Base-by-base conservation (phyloP, 1,139 yeast genomes). In the Blastobotrys elegans region DNA sequence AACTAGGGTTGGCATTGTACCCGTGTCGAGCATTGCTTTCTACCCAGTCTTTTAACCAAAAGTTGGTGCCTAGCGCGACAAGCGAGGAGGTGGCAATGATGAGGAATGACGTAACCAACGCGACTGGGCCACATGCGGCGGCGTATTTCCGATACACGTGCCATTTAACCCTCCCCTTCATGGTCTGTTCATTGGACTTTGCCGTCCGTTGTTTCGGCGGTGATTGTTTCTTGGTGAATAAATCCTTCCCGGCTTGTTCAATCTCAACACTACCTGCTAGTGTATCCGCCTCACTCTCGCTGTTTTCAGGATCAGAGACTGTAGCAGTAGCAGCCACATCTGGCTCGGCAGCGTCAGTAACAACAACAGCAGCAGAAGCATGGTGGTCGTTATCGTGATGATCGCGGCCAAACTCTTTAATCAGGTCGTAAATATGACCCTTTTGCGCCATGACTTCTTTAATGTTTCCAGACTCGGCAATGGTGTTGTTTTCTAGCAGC, bases 1-100 rank as follows among this genome's bases (percentile, higher is more conserved):
- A 77, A 40, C 69, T 70, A 20, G 84, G 79, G 46, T 78, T 62
- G 2, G 95, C 90, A 63, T 90, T 88, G 51, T 70, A 72, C 27
- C 89, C 89, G 41, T 69, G 65, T 44, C 64, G 68, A 3, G 88
- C 76, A 61, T 90, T 89, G 26, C 83, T 78, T 64, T 88, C 97
- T 14, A 95, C 88, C 97, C 97, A 90, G 61, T 84, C 86, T 63
- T 90, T 90, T 59, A 90, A 76, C 97, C 97, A 90, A 50, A 88
- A 74, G 59, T 82, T 86, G 32, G 89, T 74, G 6, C 66, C 63
- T 30, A 78, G 69, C 46, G 77, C 75, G 47, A 79, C 65, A 40
- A 80, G 55, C 58, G 79, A 78, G 7, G 81, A 71, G 1, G 67
- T 26, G 22, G 72, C 47, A 26, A 82, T 62, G 17, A 65, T 50